Evolutionary conservation across 768 basidiomycete genomes (phyloP).

Genomic region (Termitomyces sp.): DNA sequence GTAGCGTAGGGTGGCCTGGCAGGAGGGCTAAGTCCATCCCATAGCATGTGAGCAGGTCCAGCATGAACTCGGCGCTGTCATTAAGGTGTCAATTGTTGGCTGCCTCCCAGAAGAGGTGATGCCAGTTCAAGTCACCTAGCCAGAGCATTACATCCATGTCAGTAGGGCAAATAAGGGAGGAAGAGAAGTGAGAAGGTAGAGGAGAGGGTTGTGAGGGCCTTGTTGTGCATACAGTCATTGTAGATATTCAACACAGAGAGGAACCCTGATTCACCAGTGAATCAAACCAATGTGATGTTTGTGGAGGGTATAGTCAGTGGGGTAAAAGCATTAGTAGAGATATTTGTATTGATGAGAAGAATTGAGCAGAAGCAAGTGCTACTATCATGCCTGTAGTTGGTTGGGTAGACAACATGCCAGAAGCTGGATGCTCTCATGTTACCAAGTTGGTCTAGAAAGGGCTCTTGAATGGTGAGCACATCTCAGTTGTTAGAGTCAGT

Average conservation of each 20-base stretch:
- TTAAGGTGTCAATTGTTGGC: constrained; percentile 1
- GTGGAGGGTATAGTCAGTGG: neutral
- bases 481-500: constrained; percentile 14
- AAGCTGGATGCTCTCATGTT: constrained; percentile 9
- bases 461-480: constrained; percentile 26
- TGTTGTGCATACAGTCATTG: neutral
- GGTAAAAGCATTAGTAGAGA: neutral
- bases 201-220: neutral
- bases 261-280: neutral
- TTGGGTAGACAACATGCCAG: constrained; percentile 5
- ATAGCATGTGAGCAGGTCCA: neutral
- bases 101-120: constrained; percentile 6
- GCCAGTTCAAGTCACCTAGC: neutral
- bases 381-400: neutral
- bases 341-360: constrained; percentile 8
- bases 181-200: neutral
- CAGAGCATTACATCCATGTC: neutral
- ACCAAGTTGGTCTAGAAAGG: constrained; percentile 15
- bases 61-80: neutral
- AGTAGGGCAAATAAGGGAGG: neutral
- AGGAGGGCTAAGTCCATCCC: neutral
- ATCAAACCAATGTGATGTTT: neutral
- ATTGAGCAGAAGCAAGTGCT: neutral
- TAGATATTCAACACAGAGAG: neutral
- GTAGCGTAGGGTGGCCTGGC: neutral